A percentile compares a stretch with the other conserved stretches of the same genome.
Conservation (phyloP, 208 protist genomes). For the Porcisia hertigi region DNA sequence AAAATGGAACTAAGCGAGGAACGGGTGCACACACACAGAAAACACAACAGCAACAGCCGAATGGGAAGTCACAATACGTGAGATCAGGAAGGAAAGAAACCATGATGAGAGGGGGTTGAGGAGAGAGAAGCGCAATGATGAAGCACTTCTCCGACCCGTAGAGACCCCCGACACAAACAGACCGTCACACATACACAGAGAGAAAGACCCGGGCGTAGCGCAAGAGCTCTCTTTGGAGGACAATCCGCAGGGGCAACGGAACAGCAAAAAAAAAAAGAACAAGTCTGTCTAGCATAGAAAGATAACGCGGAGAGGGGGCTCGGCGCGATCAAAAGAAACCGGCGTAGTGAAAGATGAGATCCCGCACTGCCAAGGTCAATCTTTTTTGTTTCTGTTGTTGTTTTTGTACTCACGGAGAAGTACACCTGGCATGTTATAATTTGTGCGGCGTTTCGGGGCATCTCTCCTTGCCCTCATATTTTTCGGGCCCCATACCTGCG, state of each 20-base stretch:
- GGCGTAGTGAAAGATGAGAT: background rate
- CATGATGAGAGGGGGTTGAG: background rate
- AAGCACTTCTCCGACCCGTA: too few species aligned
- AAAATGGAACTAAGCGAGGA: background rate
- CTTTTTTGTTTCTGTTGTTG: background rate
- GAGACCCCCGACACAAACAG: too few species aligned
- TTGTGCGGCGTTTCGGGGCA: background rate
- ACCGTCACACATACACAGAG: background rate
- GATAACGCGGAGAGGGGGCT: background rate
- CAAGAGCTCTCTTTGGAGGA: constrained; percentile 1
- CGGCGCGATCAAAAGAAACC: background rate
- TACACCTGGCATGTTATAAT: too few species aligned
- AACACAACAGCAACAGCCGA: too few species aligned
- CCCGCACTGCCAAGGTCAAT: background rate
- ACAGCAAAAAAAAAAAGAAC: background rate
- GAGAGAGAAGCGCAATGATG: background rate
- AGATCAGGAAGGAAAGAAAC: too few species aligned
- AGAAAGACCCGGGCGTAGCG: background rate
- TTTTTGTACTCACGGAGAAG: background rate
- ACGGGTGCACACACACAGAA: too few species aligned
- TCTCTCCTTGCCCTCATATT: constrained; percentile 3
- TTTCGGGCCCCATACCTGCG: background rate
- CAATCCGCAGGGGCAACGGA: background rate
- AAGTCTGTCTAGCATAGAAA: background rate
- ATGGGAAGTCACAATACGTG: too few species aligned